Evolutionary conservation across 108 stramenopile species (phyloP).

Genomic region (Hondaea fermentalgiana): DNA sequence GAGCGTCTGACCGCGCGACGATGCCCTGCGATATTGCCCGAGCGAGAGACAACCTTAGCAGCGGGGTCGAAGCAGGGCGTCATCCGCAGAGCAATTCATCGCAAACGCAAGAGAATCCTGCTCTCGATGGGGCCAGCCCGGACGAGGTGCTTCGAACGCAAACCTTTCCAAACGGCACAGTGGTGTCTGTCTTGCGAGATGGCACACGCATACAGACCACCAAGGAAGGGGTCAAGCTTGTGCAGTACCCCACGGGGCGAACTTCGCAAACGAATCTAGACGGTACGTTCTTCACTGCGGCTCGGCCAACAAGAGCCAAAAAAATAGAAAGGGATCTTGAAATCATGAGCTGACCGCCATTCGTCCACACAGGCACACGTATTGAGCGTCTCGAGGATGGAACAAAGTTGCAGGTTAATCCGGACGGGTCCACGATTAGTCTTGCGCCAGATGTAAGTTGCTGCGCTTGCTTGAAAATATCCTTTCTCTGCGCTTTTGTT

Average conservation of each 20-base stretch:
- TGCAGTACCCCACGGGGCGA: neutral
- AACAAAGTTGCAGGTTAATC: neutral
- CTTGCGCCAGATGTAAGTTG: neutral
- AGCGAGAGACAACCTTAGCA: too few species aligned
- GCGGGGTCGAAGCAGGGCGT: too few species aligned
- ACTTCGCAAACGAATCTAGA: neutral
- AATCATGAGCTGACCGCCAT: too few species aligned
- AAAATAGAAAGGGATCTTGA: too few species aligned
- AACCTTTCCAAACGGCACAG: neutral
- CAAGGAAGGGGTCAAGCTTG: neutral
- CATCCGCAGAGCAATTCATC: too few species aligned
- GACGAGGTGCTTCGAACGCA: neutral
- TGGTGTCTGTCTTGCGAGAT: neutral
- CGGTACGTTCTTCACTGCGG: neutral
- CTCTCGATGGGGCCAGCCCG: neutral
- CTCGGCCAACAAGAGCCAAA: too few species aligned
- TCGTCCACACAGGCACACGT: neutral
- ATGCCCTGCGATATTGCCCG: too few species aligned
- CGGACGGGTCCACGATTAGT: slow-evolving; percentile 2
- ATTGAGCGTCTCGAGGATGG: neutral
- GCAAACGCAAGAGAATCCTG: neutral
- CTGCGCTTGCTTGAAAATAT: too few species aligned
- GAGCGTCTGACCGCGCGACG: too few species aligned
- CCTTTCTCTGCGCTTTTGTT: too few species aligned
- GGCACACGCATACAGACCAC: neutral